Percentiles rank a stretch among this genome's conserved stretches.
phyloP scores from a whole-genome alignment of 2,329 filamentous ascomycete genomes.

The Nemania serpens region DNA sequence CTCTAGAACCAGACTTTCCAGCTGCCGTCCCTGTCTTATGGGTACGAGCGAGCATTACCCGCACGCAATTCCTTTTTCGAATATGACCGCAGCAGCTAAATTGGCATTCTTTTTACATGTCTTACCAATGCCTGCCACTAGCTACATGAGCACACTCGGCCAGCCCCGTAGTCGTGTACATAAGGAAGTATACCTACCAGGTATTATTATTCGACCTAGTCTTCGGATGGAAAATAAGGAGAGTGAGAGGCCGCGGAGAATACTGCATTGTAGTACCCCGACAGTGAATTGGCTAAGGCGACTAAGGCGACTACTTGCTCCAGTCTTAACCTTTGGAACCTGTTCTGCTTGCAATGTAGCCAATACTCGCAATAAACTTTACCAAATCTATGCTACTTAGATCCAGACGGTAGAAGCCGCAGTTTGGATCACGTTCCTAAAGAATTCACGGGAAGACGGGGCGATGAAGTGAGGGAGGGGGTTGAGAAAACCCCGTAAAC shows the following conservation, averaged over 20 bases:
- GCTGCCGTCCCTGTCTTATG: slow-evolving; percentile 4
- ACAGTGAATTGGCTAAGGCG: background rate
- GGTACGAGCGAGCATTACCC: slow-evolving; percentile 6
- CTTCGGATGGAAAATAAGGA: slow-evolving; percentile 30
- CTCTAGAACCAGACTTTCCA: background rate
- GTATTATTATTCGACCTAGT: slow-evolving; percentile 19
- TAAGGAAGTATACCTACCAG: slow-evolving; percentile 24
- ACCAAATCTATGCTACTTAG: too few species aligned
- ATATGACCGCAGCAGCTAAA: background rate
- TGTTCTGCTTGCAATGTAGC: too few species aligned
- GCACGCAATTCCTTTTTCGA: background rate
- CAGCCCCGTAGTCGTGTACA: slow-evolving; percentile 8
- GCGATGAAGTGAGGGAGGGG: slow-evolving; percentile 18
- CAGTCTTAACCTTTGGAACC: too few species aligned
- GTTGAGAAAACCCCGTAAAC: background rate
- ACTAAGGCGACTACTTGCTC: too few species aligned
- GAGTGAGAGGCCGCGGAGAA: too few species aligned
- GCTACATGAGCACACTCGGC: background rate
- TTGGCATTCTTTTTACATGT: background rate
- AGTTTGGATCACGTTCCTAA: background rate
- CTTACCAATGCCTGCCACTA: background rate
- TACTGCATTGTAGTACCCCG: background rate
- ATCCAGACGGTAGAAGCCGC: too few species aligned
- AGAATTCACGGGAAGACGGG: background rate
- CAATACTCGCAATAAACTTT: too few species aligned